phyloP scores from a whole-genome alignment of 2,329 filamentous ascomycete genomes.

The Ophiosphaerella narmari region DNA sequence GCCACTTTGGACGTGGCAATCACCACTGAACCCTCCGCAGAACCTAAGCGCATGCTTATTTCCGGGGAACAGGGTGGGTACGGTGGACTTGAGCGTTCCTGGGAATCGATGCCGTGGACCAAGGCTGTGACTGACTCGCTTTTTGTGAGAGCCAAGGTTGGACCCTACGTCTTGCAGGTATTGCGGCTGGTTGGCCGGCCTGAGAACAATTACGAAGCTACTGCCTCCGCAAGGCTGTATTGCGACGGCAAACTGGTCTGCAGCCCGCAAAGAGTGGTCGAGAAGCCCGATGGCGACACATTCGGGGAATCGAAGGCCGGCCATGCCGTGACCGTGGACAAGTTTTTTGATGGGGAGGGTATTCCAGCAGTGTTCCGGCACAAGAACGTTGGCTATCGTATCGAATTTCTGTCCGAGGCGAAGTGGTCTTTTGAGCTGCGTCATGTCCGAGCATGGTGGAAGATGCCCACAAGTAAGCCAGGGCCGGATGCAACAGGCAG shows the following conservation, averaged over 20 bases:
- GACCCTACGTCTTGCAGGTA: constrained; percentile 6
- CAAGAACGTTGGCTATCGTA: constrained; percentile 4
- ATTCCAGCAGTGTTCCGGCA: constrained; percentile 1
- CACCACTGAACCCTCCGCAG: background rate
- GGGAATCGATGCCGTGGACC: constrained; percentile 4
- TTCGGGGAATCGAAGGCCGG: background rate
- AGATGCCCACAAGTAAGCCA: constrained; percentile 4
- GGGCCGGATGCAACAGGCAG: constrained; percentile 4
- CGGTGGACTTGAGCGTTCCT: constrained; percentile 5
- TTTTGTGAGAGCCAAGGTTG: constrained; percentile 5
- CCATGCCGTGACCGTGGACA: constrained; percentile 1
- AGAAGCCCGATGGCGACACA: background rate
- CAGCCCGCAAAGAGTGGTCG: constrained; percentile 4
- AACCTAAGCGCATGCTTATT: constrained; percentile 4
- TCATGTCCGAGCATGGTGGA: constrained; percentile 2
- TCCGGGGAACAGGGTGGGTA: constrained; percentile 3
- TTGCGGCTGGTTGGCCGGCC: constrained; percentile 6
- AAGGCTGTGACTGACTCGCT: constrained; percentile 7
- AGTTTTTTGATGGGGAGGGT: constrained; percentile 3
- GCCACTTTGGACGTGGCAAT: constrained; percentile 2
- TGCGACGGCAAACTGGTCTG: constrained; percentile 5
- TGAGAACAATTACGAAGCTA: constrained; percentile 2
- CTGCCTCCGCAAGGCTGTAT: constrained; percentile 4
- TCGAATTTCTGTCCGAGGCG: constrained; percentile 2
- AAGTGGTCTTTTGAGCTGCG: constrained; percentile 6